A percentile compares a stretch with the other conserved stretches of the same genome.
These are phyloP conservation scores for Rosa persica DNA, from an alignment of 306 rosid species.

Conservation along the genomic window DNA sequence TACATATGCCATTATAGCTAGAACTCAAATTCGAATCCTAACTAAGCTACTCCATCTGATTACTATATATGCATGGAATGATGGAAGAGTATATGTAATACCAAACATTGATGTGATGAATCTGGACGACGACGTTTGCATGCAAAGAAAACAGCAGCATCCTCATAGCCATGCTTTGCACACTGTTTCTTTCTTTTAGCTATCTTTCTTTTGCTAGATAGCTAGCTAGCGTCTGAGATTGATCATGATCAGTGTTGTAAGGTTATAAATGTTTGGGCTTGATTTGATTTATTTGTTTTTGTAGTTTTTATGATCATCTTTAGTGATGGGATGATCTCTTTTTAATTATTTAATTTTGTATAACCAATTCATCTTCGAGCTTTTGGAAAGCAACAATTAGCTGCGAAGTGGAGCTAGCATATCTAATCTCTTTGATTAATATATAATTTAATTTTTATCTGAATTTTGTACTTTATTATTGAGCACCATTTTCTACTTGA, in stretches of 20 bases:
- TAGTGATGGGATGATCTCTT: not conserved
- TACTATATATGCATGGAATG: not conserved
- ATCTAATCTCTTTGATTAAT: slow-evolving; percentile 2
- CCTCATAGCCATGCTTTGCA: slow-evolving; percentile 4
- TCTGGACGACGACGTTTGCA: slow-evolving; percentile 11
- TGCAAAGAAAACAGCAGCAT: not conserved
- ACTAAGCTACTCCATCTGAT: not conserved
- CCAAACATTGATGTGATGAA: slow-evolving; percentile 3
- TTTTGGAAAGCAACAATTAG: slow-evolving; percentile 21
- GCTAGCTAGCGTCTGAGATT: not conserved
- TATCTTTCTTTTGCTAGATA: not conserved
- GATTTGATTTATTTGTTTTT: not conserved
- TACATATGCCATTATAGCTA: not conserved
- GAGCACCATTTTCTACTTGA: slow-evolving; percentile 13
- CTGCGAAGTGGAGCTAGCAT: slow-evolving; percentile 21
- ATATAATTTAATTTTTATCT: not conserved
- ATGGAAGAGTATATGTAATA: slow-evolving; percentile 2
- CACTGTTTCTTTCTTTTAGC: not conserved
- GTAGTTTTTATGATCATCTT: slow-evolving; percentile 8
- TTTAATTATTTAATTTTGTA: not conserved
- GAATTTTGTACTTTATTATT: slow-evolving; percentile 6
- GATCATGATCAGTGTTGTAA: not conserved
- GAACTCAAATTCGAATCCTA: slow-evolving; percentile 4
- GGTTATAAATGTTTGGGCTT: slow-evolving; percentile 3
- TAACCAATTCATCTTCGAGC: slow-evolving; percentile 15